Base-by-base conservation (phyloP, 768 basidiomycete genomes). In the Galerina marginata region DNA sequence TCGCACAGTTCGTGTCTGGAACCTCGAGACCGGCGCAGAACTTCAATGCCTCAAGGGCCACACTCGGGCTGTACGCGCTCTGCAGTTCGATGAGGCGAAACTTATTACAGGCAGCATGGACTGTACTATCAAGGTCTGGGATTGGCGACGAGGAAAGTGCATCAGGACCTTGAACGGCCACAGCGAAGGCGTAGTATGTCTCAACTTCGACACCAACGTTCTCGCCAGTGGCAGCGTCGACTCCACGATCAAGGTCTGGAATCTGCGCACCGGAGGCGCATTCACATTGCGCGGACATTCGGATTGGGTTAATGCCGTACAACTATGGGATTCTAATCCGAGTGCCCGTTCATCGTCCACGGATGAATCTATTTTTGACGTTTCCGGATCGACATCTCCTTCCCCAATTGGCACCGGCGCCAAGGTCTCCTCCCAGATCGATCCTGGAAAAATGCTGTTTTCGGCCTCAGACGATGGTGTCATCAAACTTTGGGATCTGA, bases 41-140 rank as follows among this genome's bases (percentile, higher is more conserved):
- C 80, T 98, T 33, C 90, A 88, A 54, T 89, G 89, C 68, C 82
- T 99, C 49, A 86, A 83, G 42, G 97, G 97, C 12, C 97, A 99
- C 69, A 92, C 92, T 2, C 85, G 96, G 23, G 95, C 91, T n/a
- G 86, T 99, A 25, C 83, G 95, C 2, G 88, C 94, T 0, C 80
- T 99, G 56, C 97, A 99, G 76, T 99, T 99, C 66, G 97, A 99
- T 73, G 91, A 93, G 62, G 90, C 86, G 59, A 96, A 97, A 74
- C 81, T 99, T 52, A 94, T 99, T 70, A 99, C 97, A 0, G 97
- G 91, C 7, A 92, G 91, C 64, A 96, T 99, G 96, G 97, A 99
- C 71, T 86, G 87, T 65, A 96, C 95, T 0, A 86, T 99, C 70
- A 90, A 92, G 58, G 91, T 99, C 43, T 99, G 95, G 95, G 90